Conservation (phyloP, 2,329 filamentous ascomycete genomes). For the Pleomassaria siparia region DNA sequence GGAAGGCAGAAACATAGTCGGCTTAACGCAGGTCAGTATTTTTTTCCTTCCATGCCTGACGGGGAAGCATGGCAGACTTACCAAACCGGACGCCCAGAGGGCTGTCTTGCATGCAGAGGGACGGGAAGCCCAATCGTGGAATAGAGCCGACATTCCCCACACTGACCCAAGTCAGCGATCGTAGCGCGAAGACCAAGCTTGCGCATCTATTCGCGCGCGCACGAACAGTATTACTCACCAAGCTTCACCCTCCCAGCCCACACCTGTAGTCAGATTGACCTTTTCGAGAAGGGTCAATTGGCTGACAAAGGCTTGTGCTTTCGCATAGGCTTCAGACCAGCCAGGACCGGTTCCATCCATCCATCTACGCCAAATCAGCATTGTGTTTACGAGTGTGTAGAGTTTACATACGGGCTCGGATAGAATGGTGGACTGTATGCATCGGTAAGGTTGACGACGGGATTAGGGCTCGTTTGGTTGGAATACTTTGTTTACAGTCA, state of each 20-base stretch:
- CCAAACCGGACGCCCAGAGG: slow-evolving; percentile 75
- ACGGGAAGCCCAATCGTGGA: slow-evolving; percentile 68
- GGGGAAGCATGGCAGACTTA: slow-evolving; percentile 25
- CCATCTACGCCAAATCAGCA: slow-evolving; percentile 55
- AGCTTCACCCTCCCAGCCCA: slow-evolving; percentile 62
- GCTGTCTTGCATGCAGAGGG: slow-evolving; percentile 84
- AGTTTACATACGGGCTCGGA: slow-evolving; percentile 64
- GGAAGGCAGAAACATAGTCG: slow-evolving; percentile 81
- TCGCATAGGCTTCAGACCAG: slow-evolving; percentile 75
- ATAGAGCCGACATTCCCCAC: slow-evolving; percentile 75
- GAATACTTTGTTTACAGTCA: slow-evolving; percentile 36
- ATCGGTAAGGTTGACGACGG: slow-evolving; percentile 24
- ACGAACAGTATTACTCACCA: slow-evolving; percentile 18
- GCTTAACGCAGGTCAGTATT: slow-evolving; percentile 43
- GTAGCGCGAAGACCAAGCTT: not conserved
- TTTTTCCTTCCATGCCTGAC: not conserved
- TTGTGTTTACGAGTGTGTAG: not conserved
- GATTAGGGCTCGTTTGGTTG: slow-evolving; percentile 20
- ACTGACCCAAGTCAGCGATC: slow-evolving; percentile 33
- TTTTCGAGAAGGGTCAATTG: slow-evolving; percentile 84
- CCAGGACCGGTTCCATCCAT: slow-evolving; percentile 67
- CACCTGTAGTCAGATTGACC: slow-evolving; percentile 91
- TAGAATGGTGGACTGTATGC: slow-evolving; percentile 67
- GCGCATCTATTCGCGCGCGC: not conserved
- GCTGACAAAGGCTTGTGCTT: slow-evolving; percentile 77